phyloP scores from a whole-genome alignment of 192 early-diverging fungal genomes.

The Backusella morwellensis region DNA sequence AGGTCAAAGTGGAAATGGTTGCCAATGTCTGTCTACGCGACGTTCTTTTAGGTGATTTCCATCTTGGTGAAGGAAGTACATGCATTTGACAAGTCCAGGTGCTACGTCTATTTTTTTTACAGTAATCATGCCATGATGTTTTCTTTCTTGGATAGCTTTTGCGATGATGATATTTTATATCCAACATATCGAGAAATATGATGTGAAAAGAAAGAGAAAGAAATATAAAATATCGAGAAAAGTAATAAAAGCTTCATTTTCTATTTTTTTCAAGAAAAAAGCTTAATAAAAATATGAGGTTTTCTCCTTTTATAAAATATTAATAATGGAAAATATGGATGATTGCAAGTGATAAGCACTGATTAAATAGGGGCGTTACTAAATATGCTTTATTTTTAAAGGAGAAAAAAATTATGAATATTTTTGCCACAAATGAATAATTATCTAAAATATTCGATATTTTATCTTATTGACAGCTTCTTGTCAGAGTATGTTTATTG shows the following conservation, averaged over 20 bases:
- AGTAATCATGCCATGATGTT: conserved; percentile 4
- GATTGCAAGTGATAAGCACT: conserved; percentile 6
- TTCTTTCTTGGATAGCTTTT: conserved; percentile 1
- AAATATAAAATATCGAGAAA: neutral
- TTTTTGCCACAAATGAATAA: conserved; percentile 8
- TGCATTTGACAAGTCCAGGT: conserved; percentile 7
- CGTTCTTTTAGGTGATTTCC: neutral
- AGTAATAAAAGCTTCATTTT: conserved; percentile 1
- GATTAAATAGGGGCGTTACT: conserved; percentile 2
- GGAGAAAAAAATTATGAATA: neutral
- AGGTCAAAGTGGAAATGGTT: neutral
- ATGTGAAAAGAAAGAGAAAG: conserved; percentile 5
- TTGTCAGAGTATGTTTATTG: neutral
- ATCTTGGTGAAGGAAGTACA: neutral
- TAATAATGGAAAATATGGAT: conserved; percentile 5
- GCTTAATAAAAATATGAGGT: conserved; percentile 5
- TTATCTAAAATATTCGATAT: conserved; percentile 1
- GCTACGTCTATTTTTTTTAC: conserved; percentile 3
- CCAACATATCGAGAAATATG: neutral
- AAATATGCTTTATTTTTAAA: conserved; percentile 8
- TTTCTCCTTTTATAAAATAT: conserved; percentile 7
- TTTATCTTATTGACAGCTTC: neutral
- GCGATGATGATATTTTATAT: neutral
- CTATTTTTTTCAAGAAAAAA: neutral
- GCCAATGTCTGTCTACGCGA: neutral